Base-by-base conservation (phyloP, 305 asterid species). In the Ilex paraguariensis region DNA sequence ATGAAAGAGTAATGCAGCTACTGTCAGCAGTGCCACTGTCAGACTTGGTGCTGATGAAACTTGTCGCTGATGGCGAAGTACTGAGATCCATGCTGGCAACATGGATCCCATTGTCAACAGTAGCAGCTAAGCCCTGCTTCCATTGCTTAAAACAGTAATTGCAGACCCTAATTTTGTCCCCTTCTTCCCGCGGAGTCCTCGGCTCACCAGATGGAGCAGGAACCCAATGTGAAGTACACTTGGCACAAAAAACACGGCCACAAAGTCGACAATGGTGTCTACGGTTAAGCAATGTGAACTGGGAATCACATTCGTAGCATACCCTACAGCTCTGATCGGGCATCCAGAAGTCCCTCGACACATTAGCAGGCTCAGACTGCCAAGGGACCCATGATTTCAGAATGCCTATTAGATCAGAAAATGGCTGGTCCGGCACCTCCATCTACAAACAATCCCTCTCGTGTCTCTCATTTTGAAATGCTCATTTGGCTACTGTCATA, bases 261-360 rank as follows among this genome's bases (percentile, higher is more conserved):
- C 99, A 93, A 57, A 78, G 84, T 33, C 99, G 87, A 84, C 99
- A 93, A 59, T 93, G 99, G 75, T 93, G 99, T 79, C 96, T 90
- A 52, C 97, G 82, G 77, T 93, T 90, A 61, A 90, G 80, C 79
- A 87, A 77, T 8, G 91, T 84, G 81, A 93, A 93, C 54, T 81
- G 86, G 2, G 91, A 71, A 82, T 93, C 99, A 79, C 99, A 93
- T 64, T 93, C 99, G 70, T 93, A 93, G 82, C 99, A 93, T 51
- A 93, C 97, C 82, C 85, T 82, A 81, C 99, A 93, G 65, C 97
- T 93, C 78, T 84, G 76, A 70, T 93, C 99, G 70, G 97, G 99
- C 97, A 93, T 93, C 99, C 99, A 93, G 70, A 93, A 93, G 75
- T 90, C 99, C 83, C 95, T 84, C 5, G 96, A 86, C 76, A 80